These are phyloP conservation scores for Colletotrichum endophyticum DNA, from an alignment of 2,329 filamentous ascomycete genomes.

Conservation along the genomic window DNA sequence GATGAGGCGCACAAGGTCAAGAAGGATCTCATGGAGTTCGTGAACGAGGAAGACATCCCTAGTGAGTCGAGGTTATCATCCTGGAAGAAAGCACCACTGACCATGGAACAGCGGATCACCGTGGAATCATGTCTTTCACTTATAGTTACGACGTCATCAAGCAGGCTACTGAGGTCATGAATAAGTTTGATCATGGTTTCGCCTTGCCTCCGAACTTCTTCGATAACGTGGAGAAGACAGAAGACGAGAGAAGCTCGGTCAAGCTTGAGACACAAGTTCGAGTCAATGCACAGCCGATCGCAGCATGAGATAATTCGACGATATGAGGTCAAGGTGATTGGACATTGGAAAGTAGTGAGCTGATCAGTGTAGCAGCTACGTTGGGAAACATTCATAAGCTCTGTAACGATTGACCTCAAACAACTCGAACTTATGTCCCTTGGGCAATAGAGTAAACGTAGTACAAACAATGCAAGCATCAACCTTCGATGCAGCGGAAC, in stretches of 20 bases:
- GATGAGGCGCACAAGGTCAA: constrained; percentile 32
- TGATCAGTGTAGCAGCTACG: background rate
- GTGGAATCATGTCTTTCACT: constrained; percentile 16
- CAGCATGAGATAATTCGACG: background rate
- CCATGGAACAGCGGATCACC: background rate
- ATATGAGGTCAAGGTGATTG: background rate
- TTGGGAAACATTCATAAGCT: background rate
- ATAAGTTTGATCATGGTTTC: constrained; percentile 20
- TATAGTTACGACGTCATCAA: constrained; percentile 26
- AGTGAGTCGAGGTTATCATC: constrained; percentile 23
- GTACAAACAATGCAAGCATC: background rate
- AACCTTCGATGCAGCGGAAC: background rate
- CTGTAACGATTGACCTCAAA: background rate
- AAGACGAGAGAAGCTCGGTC: background rate
- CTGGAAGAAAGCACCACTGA: background rate
- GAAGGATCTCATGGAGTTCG: constrained; percentile 29
- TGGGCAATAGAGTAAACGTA: background rate
- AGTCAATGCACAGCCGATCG: background rate
- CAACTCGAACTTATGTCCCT: background rate
- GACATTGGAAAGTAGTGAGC: background rate
- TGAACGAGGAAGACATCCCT: constrained; percentile 32
- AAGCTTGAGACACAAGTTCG: background rate
- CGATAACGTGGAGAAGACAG: background rate
- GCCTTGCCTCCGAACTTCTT: constrained; percentile 25
- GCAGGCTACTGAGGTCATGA: constrained; percentile 22